phyloP scores from a whole-genome alignment of 805 yeast genomes.

The Huiozyma sinensis region DNA sequence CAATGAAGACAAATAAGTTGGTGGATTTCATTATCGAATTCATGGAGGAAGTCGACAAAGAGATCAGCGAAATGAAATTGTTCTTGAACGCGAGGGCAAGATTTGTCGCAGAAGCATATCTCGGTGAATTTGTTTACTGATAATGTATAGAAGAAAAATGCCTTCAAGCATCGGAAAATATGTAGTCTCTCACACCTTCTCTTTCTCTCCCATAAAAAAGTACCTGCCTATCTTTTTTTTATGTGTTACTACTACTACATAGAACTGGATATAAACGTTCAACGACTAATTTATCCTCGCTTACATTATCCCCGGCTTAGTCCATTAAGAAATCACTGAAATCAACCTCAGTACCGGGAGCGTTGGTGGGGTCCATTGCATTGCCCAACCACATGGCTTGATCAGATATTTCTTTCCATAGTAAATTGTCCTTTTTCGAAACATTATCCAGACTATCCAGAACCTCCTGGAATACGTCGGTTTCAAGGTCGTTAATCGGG shows the following conservation, averaged over 20 bases:
- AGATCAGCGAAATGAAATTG: slow-evolving; percentile 95
- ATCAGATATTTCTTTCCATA: slow-evolving; percentile 70
- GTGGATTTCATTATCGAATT: slow-evolving; percentile 96
- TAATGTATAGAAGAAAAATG: too few relatives aligned
- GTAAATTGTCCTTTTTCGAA: slow-evolving; percentile 36
- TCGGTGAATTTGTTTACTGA: slow-evolving; percentile 70
- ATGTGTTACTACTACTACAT: too few relatives aligned
- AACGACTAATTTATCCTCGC: neutral
- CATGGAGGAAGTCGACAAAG: slow-evolving; percentile 98
- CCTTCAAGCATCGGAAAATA: too few relatives aligned
- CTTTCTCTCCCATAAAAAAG: too few relatives aligned
- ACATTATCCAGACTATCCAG: slow-evolving; percentile 23
- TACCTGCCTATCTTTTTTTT: too few relatives aligned
- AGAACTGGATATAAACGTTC: neutral
- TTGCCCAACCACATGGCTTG: slow-evolving; percentile 68
- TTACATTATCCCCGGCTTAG: neutral
- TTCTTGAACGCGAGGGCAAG: slow-evolving; percentile 96
- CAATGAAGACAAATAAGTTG: slow-evolving; percentile 87
- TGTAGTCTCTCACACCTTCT: too few relatives aligned
- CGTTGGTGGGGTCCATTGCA: slow-evolving; percentile 22
- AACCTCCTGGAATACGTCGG: slow-evolving; percentile 27
- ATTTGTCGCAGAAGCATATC: slow-evolving; percentile 91
- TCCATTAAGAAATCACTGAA: slow-evolving; percentile 11
- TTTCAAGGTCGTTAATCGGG: slow-evolving; percentile 21
- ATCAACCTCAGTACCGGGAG: slow-evolving; percentile 18